Evolutionary conservation across 192 early-diverging fungal species (phyloP), one percentile per base, ranked within the genome.

Genomic region (Martensiomyces pterosporus): DNA sequence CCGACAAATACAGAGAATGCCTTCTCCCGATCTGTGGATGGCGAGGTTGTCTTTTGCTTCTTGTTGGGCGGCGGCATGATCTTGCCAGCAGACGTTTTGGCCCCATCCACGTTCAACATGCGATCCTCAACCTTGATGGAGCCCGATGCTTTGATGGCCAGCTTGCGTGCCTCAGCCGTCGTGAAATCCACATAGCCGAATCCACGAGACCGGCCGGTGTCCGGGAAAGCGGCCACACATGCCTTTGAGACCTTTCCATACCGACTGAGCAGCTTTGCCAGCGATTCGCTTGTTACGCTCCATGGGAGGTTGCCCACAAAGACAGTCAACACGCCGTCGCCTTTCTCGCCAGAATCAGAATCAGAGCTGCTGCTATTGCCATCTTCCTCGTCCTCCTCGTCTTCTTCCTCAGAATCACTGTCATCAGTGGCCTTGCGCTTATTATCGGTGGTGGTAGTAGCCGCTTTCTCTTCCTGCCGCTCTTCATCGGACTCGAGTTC

Each of bases 171-270:
- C 43, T 80, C 86, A 22, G 78, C 51, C 40, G 58, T 53, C 42
- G 77, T 65, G 61, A 94, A 96, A 43, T 95, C 91, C 24, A 97
- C 82, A 77, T 94, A 94, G 45, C 84, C 92, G 64, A 88, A 94
- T 32, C 87, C 83, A 64, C 51, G 64, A 39, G 89, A 80, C 44
- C 73, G 69, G 33, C 82, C 80, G 13, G 52, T 27, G 47, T 80
- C 79, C n/a, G 63, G 65, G 48, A 91, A 84, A 46, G 70, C 85
- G 42, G 89, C 83, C 46, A 97, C 82, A 39, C 92, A 85, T 18
- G 85, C 87, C 47, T n/a, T n/a, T n/a, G n/a, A n/a, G n/a, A n/a
- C n/a, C n/a, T n/a, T n/a, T n/a, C n/a, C n/a, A n/a, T n/a, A n/a
- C n/a, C n/a, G n/a, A n/a, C n/a, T n/a, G n/a, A n/a, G n/a, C n/a